These are phyloP conservation scores for Glaciozyma martinii DNA, from an alignment of 768 basidiomycete genomes.

Conservation along the genomic window DNA sequence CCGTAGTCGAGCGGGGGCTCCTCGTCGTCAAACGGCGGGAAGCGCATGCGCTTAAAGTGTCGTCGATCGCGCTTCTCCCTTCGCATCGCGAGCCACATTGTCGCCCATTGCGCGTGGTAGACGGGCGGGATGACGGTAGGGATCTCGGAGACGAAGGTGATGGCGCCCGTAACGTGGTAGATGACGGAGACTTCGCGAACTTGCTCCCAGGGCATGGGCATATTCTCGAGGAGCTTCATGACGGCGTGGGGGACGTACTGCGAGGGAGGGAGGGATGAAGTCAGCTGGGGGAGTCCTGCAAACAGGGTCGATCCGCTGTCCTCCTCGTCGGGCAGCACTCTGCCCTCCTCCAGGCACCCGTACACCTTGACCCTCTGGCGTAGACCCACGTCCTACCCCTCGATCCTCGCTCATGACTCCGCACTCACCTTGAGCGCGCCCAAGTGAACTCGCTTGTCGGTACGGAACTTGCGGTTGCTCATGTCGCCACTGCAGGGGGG, in stretches of 20 bases:
- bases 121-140: constrained; percentile 94
- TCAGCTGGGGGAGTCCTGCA: not conserved
- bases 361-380: too few relatives aligned
- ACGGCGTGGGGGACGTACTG: constrained; percentile 95
- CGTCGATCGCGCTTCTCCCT: constrained; percentile 95
- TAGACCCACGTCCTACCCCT: too few relatives aligned
- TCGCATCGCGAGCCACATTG: constrained; percentile 99
- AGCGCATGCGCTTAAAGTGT: constrained; percentile 99
- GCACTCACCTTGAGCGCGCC: constrained; percentile 59
- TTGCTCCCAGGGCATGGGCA: constrained; percentile 53
- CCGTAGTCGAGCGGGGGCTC: constrained; percentile 98
- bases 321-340: too few relatives aligned
- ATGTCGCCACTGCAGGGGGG: constrained; percentile 6
- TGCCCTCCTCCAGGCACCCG: too few relatives aligned
- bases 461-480: constrained; percentile 70
- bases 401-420: not conserved
- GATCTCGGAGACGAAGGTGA: constrained; percentile 98
- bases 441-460: constrained; percentile 97
- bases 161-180: constrained; percentile 98
- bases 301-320: too few relatives aligned
- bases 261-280: not conserved
- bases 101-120: constrained; percentile 98
- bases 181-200: constrained; percentile 97
- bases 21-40: constrained; percentile 98
- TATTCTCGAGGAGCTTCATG: constrained; percentile 97